These are phyloP conservation scores for Mortierella sp. DNA, from an alignment of 371 early-diverging fungal species.

Conservation along the genomic window DNA sequence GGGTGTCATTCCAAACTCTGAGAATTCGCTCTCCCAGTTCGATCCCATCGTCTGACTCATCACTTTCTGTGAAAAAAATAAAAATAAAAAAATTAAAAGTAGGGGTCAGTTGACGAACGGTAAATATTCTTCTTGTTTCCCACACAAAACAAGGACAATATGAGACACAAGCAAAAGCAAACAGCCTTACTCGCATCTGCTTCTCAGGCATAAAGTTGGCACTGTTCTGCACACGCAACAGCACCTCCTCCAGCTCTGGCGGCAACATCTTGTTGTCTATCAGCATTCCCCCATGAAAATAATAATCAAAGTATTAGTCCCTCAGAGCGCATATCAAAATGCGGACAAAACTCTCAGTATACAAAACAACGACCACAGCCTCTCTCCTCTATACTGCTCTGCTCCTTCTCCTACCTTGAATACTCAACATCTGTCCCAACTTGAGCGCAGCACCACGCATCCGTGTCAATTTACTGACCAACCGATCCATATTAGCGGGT, in stretches of 20 bases:
- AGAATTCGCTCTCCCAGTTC: constrained; percentile 83
- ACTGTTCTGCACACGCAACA: constrained; percentile 92
- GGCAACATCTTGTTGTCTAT: constrained; percentile 78
- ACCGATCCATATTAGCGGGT: constrained; percentile 87
- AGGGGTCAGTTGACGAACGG: not conserved
- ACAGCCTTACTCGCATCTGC: constrained; percentile 78
- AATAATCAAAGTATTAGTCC: too few relatives aligned
- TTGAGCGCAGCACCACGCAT: constrained; percentile 99
- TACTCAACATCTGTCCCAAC: constrained; percentile 97
- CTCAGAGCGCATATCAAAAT: not conserved
- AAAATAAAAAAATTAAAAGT: too few relatives aligned
- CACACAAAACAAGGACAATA: not conserved
- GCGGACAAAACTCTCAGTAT: not conserved
- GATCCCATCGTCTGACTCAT: constrained; percentile 82
- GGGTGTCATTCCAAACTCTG: constrained; percentile 80
- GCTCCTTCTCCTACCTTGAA: constrained; percentile 75
- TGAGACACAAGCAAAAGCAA: not conserved
- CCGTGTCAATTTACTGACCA: constrained; percentile 88
- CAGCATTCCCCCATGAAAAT: too few relatives aligned
- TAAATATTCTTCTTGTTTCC: not conserved
- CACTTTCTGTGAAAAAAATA: constrained; percentile 56
- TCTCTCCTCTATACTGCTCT: too few relatives aligned
- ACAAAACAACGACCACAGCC: constrained; percentile 1
- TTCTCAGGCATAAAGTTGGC: constrained; percentile 96
- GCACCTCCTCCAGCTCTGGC: constrained; percentile 84